These are phyloP conservation scores for Metschnikowia bowlesiae DNA, from an alignment of 805 yeast species.

Conservation along the genomic window DNA sequence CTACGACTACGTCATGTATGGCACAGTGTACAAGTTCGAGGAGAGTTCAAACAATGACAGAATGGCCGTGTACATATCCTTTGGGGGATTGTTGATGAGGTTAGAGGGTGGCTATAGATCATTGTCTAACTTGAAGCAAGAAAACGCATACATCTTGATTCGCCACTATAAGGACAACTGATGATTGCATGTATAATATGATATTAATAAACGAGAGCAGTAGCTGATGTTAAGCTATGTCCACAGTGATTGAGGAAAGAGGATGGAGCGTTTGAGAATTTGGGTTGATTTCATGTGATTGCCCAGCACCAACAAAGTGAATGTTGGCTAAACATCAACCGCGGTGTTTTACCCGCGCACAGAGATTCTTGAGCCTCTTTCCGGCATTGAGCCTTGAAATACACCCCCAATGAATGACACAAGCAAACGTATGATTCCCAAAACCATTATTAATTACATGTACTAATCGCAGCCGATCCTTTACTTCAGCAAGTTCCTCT, in stretches of 20 bases:
- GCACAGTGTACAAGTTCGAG: constrained; percentile 94
- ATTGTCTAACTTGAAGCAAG: constrained; percentile 85
- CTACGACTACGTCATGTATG: constrained; percentile 97
- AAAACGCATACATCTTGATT: constrained; percentile 83
- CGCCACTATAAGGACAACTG: constrained; percentile 55
- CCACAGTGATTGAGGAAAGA: background rate
- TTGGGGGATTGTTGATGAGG: constrained; percentile 91
- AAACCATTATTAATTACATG: background rate
- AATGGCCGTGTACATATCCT: constrained; percentile 88
- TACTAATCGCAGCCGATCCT: constrained; percentile 38
- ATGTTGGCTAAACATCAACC: background rate
- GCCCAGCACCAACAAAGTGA: background rate
- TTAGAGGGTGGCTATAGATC: constrained; percentile 93
- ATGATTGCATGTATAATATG: constrained; percentile 12
- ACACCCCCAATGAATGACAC: constrained; percentile 17
- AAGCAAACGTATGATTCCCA: constrained; percentile 15
- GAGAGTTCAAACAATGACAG: constrained; percentile 64
- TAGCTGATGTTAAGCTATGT: background rate
- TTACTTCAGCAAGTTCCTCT: constrained; percentile 52
- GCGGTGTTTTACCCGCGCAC: background rate
- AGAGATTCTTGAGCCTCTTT: background rate
- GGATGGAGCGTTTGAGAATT: background rate
- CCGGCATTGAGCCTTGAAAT: background rate
- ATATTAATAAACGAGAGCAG: background rate
- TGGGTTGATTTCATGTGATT: background rate